Evolutionary conservation across 306 rosid species (phyloP).

Genomic region (Cucumis melo): DNA sequence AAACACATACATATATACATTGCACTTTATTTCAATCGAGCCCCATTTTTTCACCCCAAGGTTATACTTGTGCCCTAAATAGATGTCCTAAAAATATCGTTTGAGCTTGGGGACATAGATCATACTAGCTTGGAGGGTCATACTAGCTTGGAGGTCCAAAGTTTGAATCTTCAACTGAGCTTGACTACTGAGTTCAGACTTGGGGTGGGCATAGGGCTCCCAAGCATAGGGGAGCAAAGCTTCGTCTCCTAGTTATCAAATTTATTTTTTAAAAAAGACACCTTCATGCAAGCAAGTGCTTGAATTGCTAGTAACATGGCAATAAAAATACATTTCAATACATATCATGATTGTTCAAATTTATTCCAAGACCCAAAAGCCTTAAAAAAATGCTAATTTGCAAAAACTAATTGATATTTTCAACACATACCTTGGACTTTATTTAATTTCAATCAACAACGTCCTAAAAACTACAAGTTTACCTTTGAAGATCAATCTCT

Average conservation of each 20-base stretch:
- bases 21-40: not conserved
- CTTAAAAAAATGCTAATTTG: not conserved
- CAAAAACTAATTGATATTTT: not conserved
- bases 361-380: not conserved
- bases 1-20: too few species aligned
- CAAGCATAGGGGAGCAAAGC: too few species aligned
- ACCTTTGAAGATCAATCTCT: conserved; percentile 49
- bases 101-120: not conserved
- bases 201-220: too few species aligned
- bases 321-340: not conserved
- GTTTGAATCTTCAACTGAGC: too few species aligned
- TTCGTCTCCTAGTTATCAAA: too few species aligned
- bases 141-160: too few species aligned
- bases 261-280: not conserved
- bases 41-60: not conserved
- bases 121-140: too few species aligned
- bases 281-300: not conserved
- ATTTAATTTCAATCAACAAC: not conserved
- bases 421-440: not conserved
- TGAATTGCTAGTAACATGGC: not conserved
- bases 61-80: not conserved
- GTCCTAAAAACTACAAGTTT: not conserved
- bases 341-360: not conserved
- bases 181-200: too few species aligned
- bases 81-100: not conserved